Evolutionary conservation across 2,329 filamentous ascomycete genomes (phyloP), one percentile per base, ranked within the genome.

Genomic region (Iodosphaeria phyllophila): DNA sequence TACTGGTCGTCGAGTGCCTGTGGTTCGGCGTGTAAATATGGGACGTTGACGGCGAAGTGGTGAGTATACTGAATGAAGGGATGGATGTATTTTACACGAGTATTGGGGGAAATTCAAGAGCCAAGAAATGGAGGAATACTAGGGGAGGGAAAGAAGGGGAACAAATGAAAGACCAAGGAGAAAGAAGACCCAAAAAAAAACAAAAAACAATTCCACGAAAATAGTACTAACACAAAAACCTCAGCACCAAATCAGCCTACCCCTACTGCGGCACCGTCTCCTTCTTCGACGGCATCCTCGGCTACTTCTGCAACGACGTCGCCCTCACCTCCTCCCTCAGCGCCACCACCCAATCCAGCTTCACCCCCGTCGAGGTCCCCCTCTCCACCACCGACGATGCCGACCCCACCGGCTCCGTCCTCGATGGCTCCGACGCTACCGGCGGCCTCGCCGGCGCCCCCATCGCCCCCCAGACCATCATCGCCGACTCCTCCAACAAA

Each of bases 201-300:
- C n/a, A n/a, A n/a, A n/a, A n/a, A n/a, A n/a, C n/a, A n/a, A n/a
- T n/a, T n/a, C n/a, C n/a, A n/a, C n/a, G n/a, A n/a, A n/a, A n/a
- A n/a, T n/a, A n/a, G n/a, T n/a, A n/a, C n/a, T n/a, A n/a, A n/a
- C n/a, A n/a, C n/a, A n/a, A n/a, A n/a, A n/a, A n/a, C n/a, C 6
- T 17, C 26, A 60, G 55, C 31, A 54, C 54, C 14, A 39, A 41
- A 8, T 31, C 35, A 0, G 30, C 24, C 3, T 32, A 33, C 3
- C 51, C 49, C 1, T 60, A 44, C 32, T 63, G 59, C 42, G 55
- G 54, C 28, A 61, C 56, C 3, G 41, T 57, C 15, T 46, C 45
- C 1, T 59, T 58, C 34, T 37, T 43, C 3, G 44, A 42, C 11
- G 46, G 47, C 10, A 43, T 60, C 23, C 39, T 40, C 13, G 58